phyloP scores from a whole-genome alignment of 495 filamentous ascomycete species.

The Aspergillus ostianus region DNA sequence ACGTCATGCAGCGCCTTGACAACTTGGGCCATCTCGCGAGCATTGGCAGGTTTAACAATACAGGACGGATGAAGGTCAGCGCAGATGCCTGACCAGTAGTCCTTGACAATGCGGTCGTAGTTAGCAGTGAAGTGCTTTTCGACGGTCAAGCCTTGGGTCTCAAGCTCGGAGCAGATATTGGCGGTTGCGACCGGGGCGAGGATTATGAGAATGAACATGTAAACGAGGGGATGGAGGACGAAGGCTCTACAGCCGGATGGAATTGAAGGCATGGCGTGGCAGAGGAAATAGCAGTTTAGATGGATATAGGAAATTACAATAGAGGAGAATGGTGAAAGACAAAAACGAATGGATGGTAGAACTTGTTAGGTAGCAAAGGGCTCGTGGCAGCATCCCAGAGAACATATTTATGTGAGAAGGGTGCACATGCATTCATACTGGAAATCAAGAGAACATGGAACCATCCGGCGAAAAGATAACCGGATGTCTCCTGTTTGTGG shows the following conservation, averaged over 20 bases:
- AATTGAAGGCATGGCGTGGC: neutral
- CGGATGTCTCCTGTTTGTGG: no score
- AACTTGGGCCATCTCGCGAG: slow-evolving; percentile 35
- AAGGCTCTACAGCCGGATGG: neutral
- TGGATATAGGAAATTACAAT: no score
- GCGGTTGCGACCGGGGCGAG: slow-evolving; percentile 24
- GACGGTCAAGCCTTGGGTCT: slow-evolving; percentile 26
- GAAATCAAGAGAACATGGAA: no score
- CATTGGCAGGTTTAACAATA: slow-evolving; percentile 37
- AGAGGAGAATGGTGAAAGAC: no score
- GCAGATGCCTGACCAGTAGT: slow-evolving; percentile 45
- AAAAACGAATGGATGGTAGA: no score
- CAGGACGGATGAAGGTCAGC: slow-evolving; percentile 40
- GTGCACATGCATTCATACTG: no score
- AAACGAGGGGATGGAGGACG: neutral
- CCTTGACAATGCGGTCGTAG: slow-evolving; percentile 27
- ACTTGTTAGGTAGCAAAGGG: no score
- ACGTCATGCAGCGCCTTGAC: slow-evolving; percentile 35
- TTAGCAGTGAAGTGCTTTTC: slow-evolving; percentile 27
- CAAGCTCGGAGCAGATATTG: slow-evolving; percentile 37
- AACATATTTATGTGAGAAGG: no score
- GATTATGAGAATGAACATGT: neutral
- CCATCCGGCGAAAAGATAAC: no score
- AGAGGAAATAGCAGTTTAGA: no score
- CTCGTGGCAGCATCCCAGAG: no score